Evolutionary conservation across 108 stramenopile species (phyloP).

Genomic region (Stephanodiscus minutulus): DNA sequence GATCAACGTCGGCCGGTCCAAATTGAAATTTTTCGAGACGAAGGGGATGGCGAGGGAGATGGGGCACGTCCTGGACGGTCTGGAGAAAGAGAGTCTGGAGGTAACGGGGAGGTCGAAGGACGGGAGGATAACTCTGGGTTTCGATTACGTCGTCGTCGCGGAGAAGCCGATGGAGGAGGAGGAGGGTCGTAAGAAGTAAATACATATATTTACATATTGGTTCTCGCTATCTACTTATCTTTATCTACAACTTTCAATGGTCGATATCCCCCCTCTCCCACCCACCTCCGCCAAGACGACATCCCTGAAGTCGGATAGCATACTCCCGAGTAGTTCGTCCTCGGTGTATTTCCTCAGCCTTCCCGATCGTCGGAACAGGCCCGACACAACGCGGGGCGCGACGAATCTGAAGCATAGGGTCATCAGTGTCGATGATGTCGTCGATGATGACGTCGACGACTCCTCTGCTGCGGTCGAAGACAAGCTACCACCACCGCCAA

Average conservation of each 20-base stretch:
- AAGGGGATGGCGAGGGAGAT: constrained; percentile 64
- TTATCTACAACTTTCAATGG: too few species aligned
- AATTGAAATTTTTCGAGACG: constrained; percentile 75
- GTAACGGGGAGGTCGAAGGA: constrained; percentile 42
- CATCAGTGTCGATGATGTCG: constrained; percentile 52
- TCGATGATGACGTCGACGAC: neutral
- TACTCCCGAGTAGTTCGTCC: constrained; percentile 61
- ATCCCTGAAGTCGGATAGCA: constrained; percentile 68
- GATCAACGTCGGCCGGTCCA: constrained; percentile 89
- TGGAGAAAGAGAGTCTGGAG: constrained; percentile 62
- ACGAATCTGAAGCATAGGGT: constrained; percentile 63
- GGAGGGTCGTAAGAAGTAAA: neutral
- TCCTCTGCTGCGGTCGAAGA: too few species aligned
- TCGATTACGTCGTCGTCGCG: constrained; percentile 92
- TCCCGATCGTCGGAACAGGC: constrained; percentile 56
- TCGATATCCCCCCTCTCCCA: neutral
- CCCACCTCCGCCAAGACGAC: constrained; percentile 48
- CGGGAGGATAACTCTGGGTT: constrained; percentile 81
- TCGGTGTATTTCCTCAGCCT: constrained; percentile 58
- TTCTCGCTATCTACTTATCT: neutral
- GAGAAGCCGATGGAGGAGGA: constrained; percentile 46
- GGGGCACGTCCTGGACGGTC: constrained; percentile 63
- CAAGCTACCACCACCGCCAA: neutral
- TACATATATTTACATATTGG: neutral
- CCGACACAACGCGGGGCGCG: constrained; percentile 58